Evolutionary conservation across 495 filamentous ascomycete species (phyloP), one percentile per base, ranked within the genome.

Genomic region (Aspergillus hancockii): DNA sequence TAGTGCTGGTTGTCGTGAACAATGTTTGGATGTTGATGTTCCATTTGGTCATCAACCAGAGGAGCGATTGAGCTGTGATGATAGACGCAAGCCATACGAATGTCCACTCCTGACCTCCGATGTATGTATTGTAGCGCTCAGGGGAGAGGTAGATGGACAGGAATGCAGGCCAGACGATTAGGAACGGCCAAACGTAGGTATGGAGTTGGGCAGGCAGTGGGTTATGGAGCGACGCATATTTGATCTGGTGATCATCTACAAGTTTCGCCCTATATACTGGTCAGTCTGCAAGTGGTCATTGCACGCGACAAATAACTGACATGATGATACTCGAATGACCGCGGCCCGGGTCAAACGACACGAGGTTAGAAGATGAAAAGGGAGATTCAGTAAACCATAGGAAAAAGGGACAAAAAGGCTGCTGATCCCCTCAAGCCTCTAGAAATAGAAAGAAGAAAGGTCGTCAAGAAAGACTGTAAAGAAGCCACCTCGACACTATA

Each of bases 11-110:
- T 4, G 91, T 81, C 8, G 93, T 99, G 70, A 97, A 97, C 61
- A 88, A 67, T 7, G 88, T 85, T 60, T 87, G 85, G 60, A 97
- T 78, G 66, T 91, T 85, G 70, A 99, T 91, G 70, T 88, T 97
- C 94, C 94, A 99, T 77, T 97, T 88, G 23, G 94, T 98, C 77
- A 88, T 93, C 58, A 99, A 81, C 95, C 95, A 99, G 49, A 90
- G 78, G 58, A 99, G 82, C 59, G 89, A 85, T 79, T 99, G 94
- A 49, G 85, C 63, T 13, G 93, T 97, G 69, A 96, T 81, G 67
- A 98, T 96, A 31, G 85, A 81, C 60, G 90, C 93, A 59, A 88
- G 81, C 83, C 87, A 99, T 53, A 98, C 91, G 72, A 96, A 96
- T 9, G 95, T 98, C 94, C 94, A 99, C 78, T 99, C 94, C 63